These are phyloP conservation scores for Candida sojae DNA, from an alignment of 1,139 yeast genomes.

Conservation along the genomic window DNA sequence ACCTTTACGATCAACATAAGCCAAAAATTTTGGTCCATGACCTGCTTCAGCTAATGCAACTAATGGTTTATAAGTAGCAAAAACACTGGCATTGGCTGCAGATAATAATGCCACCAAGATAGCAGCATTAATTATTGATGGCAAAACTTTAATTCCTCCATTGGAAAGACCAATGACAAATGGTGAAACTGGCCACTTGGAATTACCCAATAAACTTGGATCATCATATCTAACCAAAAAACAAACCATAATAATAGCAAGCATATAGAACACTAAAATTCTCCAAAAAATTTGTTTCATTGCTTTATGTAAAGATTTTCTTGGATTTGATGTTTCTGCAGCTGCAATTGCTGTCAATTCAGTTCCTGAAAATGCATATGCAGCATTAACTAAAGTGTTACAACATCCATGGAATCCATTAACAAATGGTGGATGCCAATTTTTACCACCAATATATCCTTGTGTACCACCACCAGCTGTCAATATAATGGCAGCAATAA, in stretches of 20 bases:
- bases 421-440: slow-evolving; percentile 45
- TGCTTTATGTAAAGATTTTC: slow-evolving; percentile 40
- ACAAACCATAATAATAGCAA: slow-evolving; percentile 40
- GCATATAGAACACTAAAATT: slow-evolving; percentile 41
- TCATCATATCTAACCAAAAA: slow-evolving; percentile 39
- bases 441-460: slow-evolving; percentile 39
- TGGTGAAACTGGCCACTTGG: slow-evolving; percentile 25
- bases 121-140: slow-evolving; percentile 35
- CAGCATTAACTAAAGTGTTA: slow-evolving; percentile 44
- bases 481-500: slow-evolving; percentile 40
- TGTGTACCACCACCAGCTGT: slow-evolving; percentile 44
- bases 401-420: slow-evolving; percentile 46
- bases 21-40: slow-evolving; percentile 32
- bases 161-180: slow-evolving; percentile 26
- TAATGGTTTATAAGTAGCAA: slow-evolving; percentile 33
- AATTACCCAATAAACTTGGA: slow-evolving; percentile 32
- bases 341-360: slow-evolving; percentile 46
- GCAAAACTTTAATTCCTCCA: slow-evolving; percentile 33
- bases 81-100: slow-evolving; percentile 35
- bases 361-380: slow-evolving; percentile 45
- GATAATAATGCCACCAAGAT: slow-evolving; percentile 33
- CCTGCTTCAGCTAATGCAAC: slow-evolving; percentile 35
- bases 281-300: slow-evolving; percentile 50
- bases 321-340: slow-evolving; percentile 42
- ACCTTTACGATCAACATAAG: slow-evolving; percentile 24